phyloP scores from a whole-genome alignment of 306 rosid genomes.

The Potentilla sterilis region DNA sequence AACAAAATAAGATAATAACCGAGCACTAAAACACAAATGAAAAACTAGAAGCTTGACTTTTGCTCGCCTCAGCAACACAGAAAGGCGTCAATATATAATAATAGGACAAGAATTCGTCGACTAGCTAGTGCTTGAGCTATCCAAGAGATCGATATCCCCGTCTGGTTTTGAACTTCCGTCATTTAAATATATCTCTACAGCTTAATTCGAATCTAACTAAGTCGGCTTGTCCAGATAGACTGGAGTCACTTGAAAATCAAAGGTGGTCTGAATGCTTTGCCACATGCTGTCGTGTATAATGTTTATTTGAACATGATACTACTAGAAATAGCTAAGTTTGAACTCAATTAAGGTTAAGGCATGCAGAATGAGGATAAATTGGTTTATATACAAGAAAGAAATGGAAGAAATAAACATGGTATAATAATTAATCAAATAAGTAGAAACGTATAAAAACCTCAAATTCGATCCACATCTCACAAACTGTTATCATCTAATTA shows the following conservation, averaged over 20 bases:
- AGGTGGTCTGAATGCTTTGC: background rate
- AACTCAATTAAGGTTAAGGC: too few relatives aligned
- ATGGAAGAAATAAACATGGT: too few relatives aligned
- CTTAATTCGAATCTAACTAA: background rate
- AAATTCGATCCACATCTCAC: too few relatives aligned
- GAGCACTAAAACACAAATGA: background rate
- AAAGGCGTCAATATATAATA: background rate
- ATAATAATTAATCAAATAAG: too few relatives aligned
- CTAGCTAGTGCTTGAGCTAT: constrained; percentile 8
- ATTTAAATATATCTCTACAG: background rate
- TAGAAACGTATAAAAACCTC: too few relatives aligned
- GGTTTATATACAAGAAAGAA: too few relatives aligned
- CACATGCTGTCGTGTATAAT: background rate
- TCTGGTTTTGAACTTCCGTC: too few relatives aligned
- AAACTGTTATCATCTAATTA: too few relatives aligned
- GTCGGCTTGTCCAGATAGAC: background rate
- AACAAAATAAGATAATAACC: background rate
- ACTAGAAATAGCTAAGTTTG: too few relatives aligned
- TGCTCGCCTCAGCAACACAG: background rate
- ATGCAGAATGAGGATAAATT: too few relatives aligned
- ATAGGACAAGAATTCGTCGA: background rate
- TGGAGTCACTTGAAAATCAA: background rate
- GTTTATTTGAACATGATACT: too few relatives aligned
- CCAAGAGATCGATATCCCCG: background rate
- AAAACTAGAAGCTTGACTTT: background rate